Conservation (phyloP, 2,329 filamentous ascomycete species). For the Aspergillus fructus region DNA sequence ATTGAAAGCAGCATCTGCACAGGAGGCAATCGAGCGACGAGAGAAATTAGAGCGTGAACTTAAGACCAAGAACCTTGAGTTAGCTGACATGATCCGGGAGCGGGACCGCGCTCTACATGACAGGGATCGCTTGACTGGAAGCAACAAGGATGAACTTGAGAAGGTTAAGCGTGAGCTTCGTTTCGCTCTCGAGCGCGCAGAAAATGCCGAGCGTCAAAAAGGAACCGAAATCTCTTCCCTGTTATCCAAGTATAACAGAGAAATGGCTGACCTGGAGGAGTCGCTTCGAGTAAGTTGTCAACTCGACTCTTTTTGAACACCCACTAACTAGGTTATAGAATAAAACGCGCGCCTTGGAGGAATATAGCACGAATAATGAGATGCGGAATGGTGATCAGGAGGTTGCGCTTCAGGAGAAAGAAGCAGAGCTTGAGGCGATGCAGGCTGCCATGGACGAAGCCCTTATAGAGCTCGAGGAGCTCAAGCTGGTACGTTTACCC, state of each 20-base stretch:
- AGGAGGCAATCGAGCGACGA: constrained; percentile 90
- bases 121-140: constrained; percentile 80
- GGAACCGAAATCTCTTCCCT: constrained; percentile 92
- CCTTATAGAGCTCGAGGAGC: constrained; percentile 84
- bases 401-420: constrained; percentile 82
- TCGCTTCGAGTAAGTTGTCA: constrained; percentile 59
- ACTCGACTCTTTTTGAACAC: not conserved
- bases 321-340: constrained; percentile 49
- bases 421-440: constrained; percentile 96
- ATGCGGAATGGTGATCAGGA: constrained; percentile 86
- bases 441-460: constrained; percentile 98
- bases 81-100: constrained; percentile 98
- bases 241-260: constrained; percentile 93
- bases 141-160: constrained; percentile 89
- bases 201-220: constrained; percentile 89
- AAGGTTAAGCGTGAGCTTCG: constrained; percentile 92
- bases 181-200: constrained; percentile 85
- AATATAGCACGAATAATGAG: constrained; percentile 72
- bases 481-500: constrained; percentile 56
- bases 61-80: constrained; percentile 98
- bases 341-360: constrained; percentile 85
- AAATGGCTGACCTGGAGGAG: constrained; percentile 96
- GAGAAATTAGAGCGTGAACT: constrained; percentile 97
- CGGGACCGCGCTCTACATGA: constrained; percentile 91
- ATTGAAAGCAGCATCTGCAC: constrained; percentile 92